Evolutionary conservation across 345 rosid species (phyloP).

Genomic region (Mangifera indica): DNA sequence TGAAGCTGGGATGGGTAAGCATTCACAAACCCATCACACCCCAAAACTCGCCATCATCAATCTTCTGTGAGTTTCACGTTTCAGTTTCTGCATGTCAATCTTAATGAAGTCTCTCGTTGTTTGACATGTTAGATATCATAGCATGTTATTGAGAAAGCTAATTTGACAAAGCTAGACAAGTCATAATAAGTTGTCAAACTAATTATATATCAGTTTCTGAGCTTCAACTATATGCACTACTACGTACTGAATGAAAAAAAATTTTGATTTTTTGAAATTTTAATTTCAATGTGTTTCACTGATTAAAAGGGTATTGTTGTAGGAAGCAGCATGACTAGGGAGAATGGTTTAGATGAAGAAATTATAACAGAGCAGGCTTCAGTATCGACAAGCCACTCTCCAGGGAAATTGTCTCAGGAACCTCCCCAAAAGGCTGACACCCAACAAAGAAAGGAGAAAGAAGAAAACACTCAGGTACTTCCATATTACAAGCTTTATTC

Average conservation of each 20-base stretch:
- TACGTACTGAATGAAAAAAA: no score
- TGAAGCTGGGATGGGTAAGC: no score
- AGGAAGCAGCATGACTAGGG: conserved; percentile 12
- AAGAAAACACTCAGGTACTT: conserved; percentile 20
- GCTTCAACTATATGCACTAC: no score
- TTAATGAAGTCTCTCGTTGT: background rate
- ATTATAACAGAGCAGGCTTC: background rate
- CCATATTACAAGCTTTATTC: conserved; percentile 42
- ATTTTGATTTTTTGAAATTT: no score
- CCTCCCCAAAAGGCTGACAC: background rate
- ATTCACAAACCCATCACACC: background rate
- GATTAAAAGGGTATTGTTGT: background rate
- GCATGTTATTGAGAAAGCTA: no score
- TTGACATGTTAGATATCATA: no score
- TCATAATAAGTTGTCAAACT: no score
- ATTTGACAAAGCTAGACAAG: no score
- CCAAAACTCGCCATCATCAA: background rate
- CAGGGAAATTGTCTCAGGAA: conserved; percentile 4
- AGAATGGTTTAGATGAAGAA: conserved; percentile 8
- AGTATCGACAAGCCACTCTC: conserved; percentile 9
- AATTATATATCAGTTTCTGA: no score
- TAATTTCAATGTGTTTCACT: no score
- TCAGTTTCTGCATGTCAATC: background rate
- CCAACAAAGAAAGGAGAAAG: conserved; percentile 17
- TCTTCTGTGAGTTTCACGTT: conserved; percentile 13